Conservation (phyloP, 2,329 filamentous ascomycete species). For the Cladosporium phlei region DNA sequence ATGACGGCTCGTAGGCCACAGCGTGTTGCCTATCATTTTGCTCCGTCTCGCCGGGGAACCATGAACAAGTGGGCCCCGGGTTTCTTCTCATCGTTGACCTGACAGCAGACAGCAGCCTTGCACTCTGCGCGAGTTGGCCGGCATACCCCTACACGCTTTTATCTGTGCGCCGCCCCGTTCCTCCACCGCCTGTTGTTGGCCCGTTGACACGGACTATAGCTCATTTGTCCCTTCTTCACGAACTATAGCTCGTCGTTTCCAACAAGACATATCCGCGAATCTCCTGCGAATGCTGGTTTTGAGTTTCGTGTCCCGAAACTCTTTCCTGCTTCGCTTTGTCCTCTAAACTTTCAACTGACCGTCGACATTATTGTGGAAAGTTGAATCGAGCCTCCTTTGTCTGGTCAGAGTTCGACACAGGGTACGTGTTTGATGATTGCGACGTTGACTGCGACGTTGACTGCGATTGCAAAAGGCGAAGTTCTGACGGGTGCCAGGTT, state of each 20-base stretch:
- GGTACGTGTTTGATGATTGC: constrained; percentile 2
- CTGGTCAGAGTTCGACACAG: constrained; percentile 8
- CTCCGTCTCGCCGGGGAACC: constrained; percentile 10
- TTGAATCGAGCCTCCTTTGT: constrained; percentile 13
- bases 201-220: constrained; percentile 11
- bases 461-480: background rate
- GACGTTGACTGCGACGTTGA: background rate
- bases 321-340: background rate
- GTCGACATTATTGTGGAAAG: background rate
- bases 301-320: constrained; percentile 1
- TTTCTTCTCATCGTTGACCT: constrained; percentile 12
- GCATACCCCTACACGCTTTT: constrained; percentile 13
- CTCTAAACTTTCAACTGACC: background rate
- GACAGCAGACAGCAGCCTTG: constrained; percentile 11
- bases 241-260: constrained; percentile 3
- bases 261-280: constrained; percentile 1
- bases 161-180: constrained; percentile 6
- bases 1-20: constrained; percentile 11
- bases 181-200: constrained; percentile 8
- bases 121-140: constrained; percentile 9
- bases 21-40: constrained; percentile 13
- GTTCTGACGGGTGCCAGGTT: background rate
- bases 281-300: constrained; percentile 1
- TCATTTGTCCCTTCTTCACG: constrained; percentile 8
- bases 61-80: constrained; percentile 11